A percentile compares a stretch with the other conserved stretches of the same genome.
Conservation (phyloP, 2,329 filamentous ascomycete genomes). For the Blastomyces percursus region DNA sequence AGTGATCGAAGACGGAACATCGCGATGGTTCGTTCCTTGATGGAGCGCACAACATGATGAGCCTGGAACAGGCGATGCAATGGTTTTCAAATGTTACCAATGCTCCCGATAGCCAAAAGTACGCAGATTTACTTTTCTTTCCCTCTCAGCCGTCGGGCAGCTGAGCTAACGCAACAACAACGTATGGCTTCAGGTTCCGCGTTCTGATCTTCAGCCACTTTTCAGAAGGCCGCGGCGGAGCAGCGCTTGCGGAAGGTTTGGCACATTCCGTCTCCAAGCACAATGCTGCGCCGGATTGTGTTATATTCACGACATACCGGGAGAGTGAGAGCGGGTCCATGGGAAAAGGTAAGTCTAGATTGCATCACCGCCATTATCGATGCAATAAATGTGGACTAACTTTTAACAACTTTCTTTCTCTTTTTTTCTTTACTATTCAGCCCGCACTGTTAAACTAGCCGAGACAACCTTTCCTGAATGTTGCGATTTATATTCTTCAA, state of each 20-base stretch:
- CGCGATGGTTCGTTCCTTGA: slow-evolving; percentile 36
- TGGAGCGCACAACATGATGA: slow-evolving; percentile 35
- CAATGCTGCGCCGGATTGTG: slow-evolving; percentile 16
- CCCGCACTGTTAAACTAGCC: slow-evolving; percentile 11
- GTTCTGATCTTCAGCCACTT: slow-evolving; percentile 27
- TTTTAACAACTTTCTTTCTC: neutral
- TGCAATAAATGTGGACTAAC: neutral
- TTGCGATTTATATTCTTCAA: slow-evolving; percentile 16
- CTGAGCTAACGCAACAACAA: neutral
- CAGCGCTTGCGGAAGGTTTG: slow-evolving; percentile 16
- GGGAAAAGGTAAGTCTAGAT: slow-evolving; percentile 13
- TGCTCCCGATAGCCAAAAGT: slow-evolving; percentile 6
- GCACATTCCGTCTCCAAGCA: slow-evolving; percentile 15
- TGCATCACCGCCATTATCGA: neutral
- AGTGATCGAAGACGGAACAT: slow-evolving; percentile 16
- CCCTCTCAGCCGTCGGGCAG: no score
- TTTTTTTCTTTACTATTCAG: neutral
- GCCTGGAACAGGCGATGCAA: slow-evolving; percentile 26
- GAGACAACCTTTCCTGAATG: slow-evolving; percentile 16
- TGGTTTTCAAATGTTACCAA: slow-evolving; percentile 27
- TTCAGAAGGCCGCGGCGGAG: slow-evolving; percentile 21
- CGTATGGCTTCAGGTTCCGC: slow-evolving; percentile 7
- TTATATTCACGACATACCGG: slow-evolving; percentile 25
- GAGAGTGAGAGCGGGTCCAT: slow-evolving; percentile 17
- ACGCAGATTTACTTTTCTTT: neutral